Conservation (phyloP, 768 basidiomycete species). For the Mrakia gelida region DNA sequence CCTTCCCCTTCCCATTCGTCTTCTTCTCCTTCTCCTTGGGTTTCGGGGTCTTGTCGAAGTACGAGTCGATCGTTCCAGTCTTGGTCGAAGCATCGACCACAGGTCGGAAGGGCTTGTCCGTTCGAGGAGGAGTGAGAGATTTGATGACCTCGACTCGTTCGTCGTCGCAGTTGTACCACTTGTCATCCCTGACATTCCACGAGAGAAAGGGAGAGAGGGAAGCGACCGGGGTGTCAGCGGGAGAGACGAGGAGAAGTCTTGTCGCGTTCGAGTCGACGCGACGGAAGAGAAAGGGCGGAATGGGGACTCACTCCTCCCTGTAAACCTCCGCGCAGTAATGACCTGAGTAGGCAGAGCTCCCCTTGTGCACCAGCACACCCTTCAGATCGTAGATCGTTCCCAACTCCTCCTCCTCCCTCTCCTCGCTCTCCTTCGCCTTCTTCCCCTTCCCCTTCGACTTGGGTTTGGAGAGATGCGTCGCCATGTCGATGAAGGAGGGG, state of each 20-base stretch:
- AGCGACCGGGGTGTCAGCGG: too few relatives aligned
- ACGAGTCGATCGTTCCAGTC: conserved; percentile 42
- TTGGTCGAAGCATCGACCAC: conserved; percentile 26
- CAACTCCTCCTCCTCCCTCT: conserved; percentile 15
- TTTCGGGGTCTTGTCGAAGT: conserved; percentile 48
- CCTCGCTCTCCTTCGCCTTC: not conserved
- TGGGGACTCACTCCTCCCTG: conserved; percentile 47
- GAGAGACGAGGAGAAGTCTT: not conserved
- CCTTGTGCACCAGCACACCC: conserved; percentile 83
- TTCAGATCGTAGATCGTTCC: conserved; percentile 68
- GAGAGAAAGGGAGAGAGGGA: not conserved
- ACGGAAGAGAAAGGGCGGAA: not conserved
- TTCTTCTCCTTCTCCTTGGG: conserved; percentile 29
- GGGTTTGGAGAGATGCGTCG: conserved; percentile 50
- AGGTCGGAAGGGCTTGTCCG: conserved; percentile 37
- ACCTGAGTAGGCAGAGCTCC: conserved; percentile 83
- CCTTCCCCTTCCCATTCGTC: not conserved
- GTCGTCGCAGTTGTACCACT: conserved; percentile 93
- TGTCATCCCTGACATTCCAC: conserved; percentile 50
- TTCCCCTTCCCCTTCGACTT: conserved; percentile 16
- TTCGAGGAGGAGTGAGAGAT: conserved; percentile 19
- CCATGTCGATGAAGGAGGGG: conserved; percentile 70
- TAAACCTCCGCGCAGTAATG: conserved; percentile 84
- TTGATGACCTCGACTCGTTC: conserved; percentile 68
- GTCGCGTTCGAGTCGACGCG: not conserved